Evolutionary conservation across 805 yeast species (phyloP).

Genomic region (Candida ponderosae): DNA sequence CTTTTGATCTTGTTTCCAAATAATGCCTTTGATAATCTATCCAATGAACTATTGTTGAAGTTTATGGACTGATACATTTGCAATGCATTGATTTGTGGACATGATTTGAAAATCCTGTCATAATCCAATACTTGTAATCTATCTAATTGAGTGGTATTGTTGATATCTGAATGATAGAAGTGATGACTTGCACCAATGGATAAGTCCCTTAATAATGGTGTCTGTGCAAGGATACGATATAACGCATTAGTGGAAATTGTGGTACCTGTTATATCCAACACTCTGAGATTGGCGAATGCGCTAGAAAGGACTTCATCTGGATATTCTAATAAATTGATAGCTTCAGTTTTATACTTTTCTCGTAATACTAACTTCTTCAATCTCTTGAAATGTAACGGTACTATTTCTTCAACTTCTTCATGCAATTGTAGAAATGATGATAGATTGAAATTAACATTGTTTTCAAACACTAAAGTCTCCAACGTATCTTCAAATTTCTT

Average conservation of each 20-base stretch:
- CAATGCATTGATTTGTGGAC: constrained; percentile 11
- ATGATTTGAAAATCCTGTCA: constrained; percentile 9
- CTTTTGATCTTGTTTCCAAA: neutral
- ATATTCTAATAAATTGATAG: constrained; percentile 9
- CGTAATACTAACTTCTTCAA: constrained; percentile 11
- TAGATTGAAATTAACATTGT: constrained; percentile 12
- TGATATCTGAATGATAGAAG: constrained; percentile 16
- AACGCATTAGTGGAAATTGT: constrained; percentile 16
- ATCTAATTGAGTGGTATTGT: constrained; percentile 5
- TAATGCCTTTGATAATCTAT: constrained; percentile 8
- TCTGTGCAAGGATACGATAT: constrained; percentile 4
- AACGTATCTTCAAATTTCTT: constrained; percentile 9
- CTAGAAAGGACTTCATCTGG: constrained; percentile 7
- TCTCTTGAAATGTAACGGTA: constrained; percentile 5
- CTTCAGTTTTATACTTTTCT: constrained; percentile 10
- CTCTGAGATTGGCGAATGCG: constrained; percentile 7
- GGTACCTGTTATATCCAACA: constrained; percentile 17
- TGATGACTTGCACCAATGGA: constrained; percentile 8
- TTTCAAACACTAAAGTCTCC: constrained; percentile 13
- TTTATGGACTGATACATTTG: constrained; percentile 16
- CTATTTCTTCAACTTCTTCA: constrained; percentile 2
- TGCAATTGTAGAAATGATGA: constrained; percentile 9
- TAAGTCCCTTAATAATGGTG: no score
- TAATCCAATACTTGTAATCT: constrained; percentile 12
- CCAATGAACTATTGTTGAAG: constrained; percentile 15